phyloP scores from a whole-genome alignment of 2,329 filamentous ascomycete species.

The Sporothrix luriei region DNA sequence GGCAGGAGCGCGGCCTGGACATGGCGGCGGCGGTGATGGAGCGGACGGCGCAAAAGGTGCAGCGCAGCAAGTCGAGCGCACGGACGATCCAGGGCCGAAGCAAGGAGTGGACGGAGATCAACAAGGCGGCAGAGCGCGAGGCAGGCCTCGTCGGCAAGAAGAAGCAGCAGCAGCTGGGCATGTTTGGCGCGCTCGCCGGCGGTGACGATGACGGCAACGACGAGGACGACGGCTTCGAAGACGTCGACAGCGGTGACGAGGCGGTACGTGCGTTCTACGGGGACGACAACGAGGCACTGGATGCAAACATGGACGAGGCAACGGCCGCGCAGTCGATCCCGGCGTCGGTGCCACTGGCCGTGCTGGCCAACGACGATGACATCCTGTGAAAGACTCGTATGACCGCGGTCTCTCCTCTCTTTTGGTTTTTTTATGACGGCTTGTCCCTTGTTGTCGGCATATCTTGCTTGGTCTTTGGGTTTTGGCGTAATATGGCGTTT shows the following conservation, averaged over 20 bases:
- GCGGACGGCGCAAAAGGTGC: slow-evolving; percentile 58
- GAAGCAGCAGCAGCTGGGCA: slow-evolving; percentile 26
- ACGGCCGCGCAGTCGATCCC: background rate
- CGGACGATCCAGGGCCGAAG: slow-evolving; percentile 53
- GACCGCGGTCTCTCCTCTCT: background rate
- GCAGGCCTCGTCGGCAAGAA: slow-evolving; percentile 21
- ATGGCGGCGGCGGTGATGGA: slow-evolving; percentile 63
- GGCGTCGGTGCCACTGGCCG: slow-evolving; percentile 25
- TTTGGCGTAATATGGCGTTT: slow-evolving; percentile 22
- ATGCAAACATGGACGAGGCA: slow-evolving; percentile 33
- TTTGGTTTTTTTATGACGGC: slow-evolving; percentile 23
- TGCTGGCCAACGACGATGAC: slow-evolving; percentile 33
- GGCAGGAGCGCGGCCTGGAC: slow-evolving; percentile 61
- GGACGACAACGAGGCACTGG: slow-evolving; percentile 27
- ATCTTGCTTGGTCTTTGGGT: slow-evolving; percentile 2
- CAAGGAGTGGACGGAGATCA: slow-evolving; percentile 63
- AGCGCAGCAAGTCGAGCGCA: slow-evolving; percentile 56
- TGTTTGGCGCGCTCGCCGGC: slow-evolving; percentile 30
- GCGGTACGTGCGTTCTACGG: slow-evolving; percentile 34
- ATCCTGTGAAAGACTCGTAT: slow-evolving; percentile 34
- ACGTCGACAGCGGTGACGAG: slow-evolving; percentile 35
- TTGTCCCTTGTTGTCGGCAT: slow-evolving; percentile 5
- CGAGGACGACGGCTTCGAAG: slow-evolving; percentile 13
- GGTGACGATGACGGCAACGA: slow-evolving; percentile 2
- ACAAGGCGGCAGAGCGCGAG: slow-evolving; percentile 40